Evolutionary conservation across 495 filamentous ascomycete genomes (phyloP), one percentile per base, ranked within the genome.

Genomic region (Aspergillus kassunensis): DNA sequence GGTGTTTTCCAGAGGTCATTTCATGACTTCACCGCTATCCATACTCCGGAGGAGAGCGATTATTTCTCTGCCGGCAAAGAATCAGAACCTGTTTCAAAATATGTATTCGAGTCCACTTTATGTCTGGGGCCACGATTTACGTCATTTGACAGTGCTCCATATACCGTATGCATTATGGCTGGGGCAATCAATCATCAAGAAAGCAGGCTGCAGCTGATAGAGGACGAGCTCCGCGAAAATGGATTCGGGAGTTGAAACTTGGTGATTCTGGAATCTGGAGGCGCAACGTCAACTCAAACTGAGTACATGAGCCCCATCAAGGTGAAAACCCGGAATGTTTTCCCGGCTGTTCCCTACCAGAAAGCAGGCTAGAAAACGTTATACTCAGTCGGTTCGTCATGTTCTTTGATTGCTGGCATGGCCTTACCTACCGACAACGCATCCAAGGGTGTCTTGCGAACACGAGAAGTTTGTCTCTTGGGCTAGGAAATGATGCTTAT

Each of bases 231-330:
- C 31, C 20, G n/a, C n/a, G n/a, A n/a, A n/a, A n/a, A n/a, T n/a
- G n/a, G n/a, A n/a, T n/a, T n/a, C n/a, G 11, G 29, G 29, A 12
- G 29, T n/a, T n/a, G 42, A 48, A 56, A 52, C 49, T 43, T 52
- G 49, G 54, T 41, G 24, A 27, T 4, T 27, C 24, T 27, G 24
- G 43, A 30, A 44, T 49, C 49, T 53, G 55, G 44, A 49, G 54
- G 19, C 37, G 47, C n/a, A n/a, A n/a, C 41, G 15, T 49, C 31
- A 49, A 49, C 45, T 33, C 27, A 29, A 11, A 29, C n/a, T 6
- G 27, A 6, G 49, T 53, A 57, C 54, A 57, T 57, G 49, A 53
- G 54, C 54, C 54, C 54, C 54, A 53, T 52, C 54, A 33, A 13
- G 31, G 18, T 31, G 27, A 25, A n/a, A 11, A 33, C 24, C 54